Base-by-base conservation (phyloP, 2,329 filamentous ascomycete genomes). In the Didymella segeticola region DNA sequence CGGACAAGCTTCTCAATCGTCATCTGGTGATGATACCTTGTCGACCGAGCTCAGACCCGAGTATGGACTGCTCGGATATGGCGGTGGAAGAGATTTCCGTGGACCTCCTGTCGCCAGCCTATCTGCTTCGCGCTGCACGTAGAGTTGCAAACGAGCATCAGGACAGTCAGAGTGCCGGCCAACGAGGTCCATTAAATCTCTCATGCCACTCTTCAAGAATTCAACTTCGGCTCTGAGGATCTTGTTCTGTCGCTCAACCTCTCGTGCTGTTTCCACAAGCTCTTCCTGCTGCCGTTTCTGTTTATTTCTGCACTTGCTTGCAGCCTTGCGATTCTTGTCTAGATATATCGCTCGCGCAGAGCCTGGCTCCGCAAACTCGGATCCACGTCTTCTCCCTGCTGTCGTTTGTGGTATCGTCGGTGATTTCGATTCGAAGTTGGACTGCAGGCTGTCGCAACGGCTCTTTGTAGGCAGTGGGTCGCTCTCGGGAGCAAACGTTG, bases 271-370 rank as follows among this genome's bases (percentile, higher is more conserved):
- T 47, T 76, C 73, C 43, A 84, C 80, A 2, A 85, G 76, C 25
- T 76, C 69, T 43, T 80, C 76, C 14, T 79, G 80, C 53, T 82
- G 79, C 55, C 78, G 76, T 66, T 84, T 85, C 68, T 85, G 84
- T 73, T 89, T 90, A 63, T 84, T 83, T 4, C 89, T 82, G 65
- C 88, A 91, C 65, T 90, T 90, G 65, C 84, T 88, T 1, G 89
- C 89, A 0, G 89, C 89, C 6, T 88, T 75, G 6, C 88, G 81
- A 69, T 91, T 91, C 50, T 88, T 83, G 70, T 89, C 85, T 0
- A 90, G 79, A 61, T 71, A 72, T n/a, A 67, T 52, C 6, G 64
- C 68, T 12, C 70, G 58, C 26, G 66, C 68, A 7, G 69, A 68
- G 6, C 63, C 64, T 1, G 65, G 61, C 22, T 66, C 68, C 3